Conservation (phyloP, 2,329 filamentous ascomycete species). For the Paecilomyces sp. region DNA sequence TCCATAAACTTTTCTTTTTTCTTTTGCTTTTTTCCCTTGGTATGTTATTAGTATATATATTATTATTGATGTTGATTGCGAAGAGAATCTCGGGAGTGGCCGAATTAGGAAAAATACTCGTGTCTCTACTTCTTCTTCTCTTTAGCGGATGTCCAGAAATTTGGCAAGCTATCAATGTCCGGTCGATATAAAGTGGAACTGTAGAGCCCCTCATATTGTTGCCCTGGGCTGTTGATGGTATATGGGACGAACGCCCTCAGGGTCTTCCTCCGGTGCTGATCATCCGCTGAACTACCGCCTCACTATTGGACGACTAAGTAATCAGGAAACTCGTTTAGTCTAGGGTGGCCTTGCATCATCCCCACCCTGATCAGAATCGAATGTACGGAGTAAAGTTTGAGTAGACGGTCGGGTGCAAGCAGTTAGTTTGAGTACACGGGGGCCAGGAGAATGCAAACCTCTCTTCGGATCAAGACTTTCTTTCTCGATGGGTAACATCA, state of each 20-base stretch:
- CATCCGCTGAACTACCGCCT: not conserved
- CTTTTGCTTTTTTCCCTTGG: no score
- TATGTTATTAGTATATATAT: no score
- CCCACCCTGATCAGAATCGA: not conserved
- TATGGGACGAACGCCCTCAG: not conserved
- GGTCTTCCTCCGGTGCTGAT: not conserved
- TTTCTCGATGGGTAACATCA: not conserved
- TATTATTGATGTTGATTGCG: no score
- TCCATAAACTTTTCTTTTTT: no score
- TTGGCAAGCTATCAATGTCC: no score
- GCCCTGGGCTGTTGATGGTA: not conserved
- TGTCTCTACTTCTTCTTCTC: no score
- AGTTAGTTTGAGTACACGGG: not conserved
- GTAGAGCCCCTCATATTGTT: not conserved
- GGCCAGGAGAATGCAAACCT: not conserved
- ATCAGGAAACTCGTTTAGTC: not conserved
- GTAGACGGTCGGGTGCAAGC: not conserved
- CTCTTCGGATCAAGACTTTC: not conserved
- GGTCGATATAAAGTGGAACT: no score
- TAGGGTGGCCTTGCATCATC: not conserved
- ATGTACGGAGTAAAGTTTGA: not conserved
- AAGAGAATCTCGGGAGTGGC: no score
- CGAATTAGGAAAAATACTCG: not conserved
- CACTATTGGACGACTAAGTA: not conserved
- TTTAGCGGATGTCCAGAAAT: not conserved